Conservation (phyloP, 1,284 basidiomycete species). For the Tylopilus sp. region DNA sequence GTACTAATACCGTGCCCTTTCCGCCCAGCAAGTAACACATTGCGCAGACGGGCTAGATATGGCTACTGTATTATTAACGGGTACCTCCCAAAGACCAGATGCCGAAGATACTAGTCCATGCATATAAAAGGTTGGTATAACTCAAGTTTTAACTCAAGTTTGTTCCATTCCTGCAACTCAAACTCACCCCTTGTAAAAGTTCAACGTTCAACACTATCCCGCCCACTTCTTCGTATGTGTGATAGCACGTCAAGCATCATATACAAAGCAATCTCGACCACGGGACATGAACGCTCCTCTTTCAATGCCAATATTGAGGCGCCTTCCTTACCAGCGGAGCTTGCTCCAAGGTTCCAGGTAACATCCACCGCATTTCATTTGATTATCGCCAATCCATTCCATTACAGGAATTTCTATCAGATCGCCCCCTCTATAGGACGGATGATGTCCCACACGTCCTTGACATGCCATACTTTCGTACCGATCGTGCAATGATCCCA, state of each 20-base stretch:
- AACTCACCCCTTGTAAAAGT: no score
- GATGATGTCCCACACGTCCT: not conserved
- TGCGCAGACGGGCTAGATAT: not conserved
- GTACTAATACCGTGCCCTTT: no score
- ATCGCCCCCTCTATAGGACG: not conserved
- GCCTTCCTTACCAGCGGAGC: not conserved
- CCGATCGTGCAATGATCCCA: not conserved
- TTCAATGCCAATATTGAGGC: not conserved
- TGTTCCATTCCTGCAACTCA: not conserved
- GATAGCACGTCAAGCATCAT: not conserved
- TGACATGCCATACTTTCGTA: not conserved
- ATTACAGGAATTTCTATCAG: constrained; percentile 6
- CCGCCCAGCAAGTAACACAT: no score
- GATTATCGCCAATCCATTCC: constrained; percentile 2
- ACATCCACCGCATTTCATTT: not conserved
- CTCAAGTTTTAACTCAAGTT: not conserved
- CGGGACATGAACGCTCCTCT: not conserved
- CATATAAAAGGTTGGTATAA: constrained; percentile 20
- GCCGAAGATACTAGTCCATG: no score
- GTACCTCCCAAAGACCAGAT: not conserved
- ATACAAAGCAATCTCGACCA: not conserved
- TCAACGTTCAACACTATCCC: no score
- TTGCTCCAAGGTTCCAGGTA: constrained; percentile 13
- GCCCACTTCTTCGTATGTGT: constrained; percentile 9
- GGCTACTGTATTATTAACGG: not conserved